phyloP scores from a whole-genome alignment of 2,329 filamentous ascomycete genomes.

The Colletotrichum lupini region DNA sequence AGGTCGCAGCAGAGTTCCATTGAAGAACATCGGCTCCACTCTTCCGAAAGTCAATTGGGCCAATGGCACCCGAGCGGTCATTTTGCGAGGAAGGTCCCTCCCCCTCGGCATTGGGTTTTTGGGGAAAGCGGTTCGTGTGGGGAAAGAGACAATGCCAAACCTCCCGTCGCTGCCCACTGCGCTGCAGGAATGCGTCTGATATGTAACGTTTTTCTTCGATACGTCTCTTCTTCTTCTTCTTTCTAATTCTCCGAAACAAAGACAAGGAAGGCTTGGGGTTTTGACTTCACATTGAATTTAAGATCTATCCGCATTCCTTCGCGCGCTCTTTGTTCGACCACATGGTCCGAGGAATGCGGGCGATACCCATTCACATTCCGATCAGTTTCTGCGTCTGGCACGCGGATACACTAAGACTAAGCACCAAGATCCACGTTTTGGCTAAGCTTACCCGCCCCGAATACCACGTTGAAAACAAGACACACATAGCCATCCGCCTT shows the following conservation, averaged over 20 bases:
- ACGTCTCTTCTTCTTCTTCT: background rate
- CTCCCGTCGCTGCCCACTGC: background rate
- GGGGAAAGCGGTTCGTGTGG: slow-evolving; percentile 14
- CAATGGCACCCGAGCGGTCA: background rate
- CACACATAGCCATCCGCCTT: background rate
- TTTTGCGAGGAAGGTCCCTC: background rate
- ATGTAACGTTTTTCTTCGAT: background rate
- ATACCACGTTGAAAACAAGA: background rate
- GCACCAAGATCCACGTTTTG: background rate
- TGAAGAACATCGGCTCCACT: slow-evolving; percentile 3
- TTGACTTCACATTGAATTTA: background rate
- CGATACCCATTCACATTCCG: background rate
- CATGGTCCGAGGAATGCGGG: slow-evolving; percentile 8
- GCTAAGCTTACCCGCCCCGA: background rate
- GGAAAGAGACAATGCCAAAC: slow-evolving; percentile 2
- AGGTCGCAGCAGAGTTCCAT: slow-evolving; percentile 31
- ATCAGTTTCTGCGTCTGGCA: background rate
- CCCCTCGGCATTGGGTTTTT: background rate
- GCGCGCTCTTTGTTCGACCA: background rate
- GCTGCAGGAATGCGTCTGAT: background rate
- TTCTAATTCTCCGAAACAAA: background rate
- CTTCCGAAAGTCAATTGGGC: slow-evolving; percentile 5
- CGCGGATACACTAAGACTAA: background rate
- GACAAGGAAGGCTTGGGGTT: background rate
- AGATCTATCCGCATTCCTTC: background rate